A percentile compares a stretch with the other conserved stretches of the same genome.
Evolutionary conservation across 257 asterid genomes (phyloP).

Genomic region (Galeopsis tetrahit): DNA sequence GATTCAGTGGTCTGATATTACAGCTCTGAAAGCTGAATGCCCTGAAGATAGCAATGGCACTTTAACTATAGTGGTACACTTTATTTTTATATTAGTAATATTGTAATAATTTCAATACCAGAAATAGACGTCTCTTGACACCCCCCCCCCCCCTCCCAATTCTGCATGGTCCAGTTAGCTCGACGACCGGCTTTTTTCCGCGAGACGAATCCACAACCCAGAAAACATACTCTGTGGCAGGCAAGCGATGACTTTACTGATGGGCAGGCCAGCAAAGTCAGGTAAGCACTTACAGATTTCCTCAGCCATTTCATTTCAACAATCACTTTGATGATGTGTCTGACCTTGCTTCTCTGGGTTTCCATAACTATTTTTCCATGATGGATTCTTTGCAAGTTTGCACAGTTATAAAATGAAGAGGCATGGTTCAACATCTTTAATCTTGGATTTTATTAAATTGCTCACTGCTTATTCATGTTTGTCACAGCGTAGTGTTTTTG

Average conservation of each 20-base stretch:
- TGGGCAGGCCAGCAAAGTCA: conserved; percentile 75
- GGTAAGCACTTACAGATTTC: conserved; percentile 44
- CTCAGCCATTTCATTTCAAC: not conserved
- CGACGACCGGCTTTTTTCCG: conserved; percentile 70
- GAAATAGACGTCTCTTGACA: not conserved
- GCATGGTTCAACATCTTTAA: conserved; percentile 14
- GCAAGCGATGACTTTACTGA: conserved; percentile 73
- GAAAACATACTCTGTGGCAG: conserved; percentile 92
- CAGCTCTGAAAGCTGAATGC: conserved; percentile 67
- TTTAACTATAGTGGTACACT: conserved; percentile 69
- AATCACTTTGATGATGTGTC: conserved; percentile 5
- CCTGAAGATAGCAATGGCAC: conserved; percentile 63
- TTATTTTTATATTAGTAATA: conserved; percentile 2
- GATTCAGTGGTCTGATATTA: conserved; percentile 86
- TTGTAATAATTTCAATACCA: not conserved
- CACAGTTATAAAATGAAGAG: not conserved
- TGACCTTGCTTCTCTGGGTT: conserved; percentile 10
- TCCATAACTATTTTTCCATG: not conserved
- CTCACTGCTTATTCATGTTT: not conserved
- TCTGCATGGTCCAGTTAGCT: conserved; percentile 55
- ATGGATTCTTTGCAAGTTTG: conserved; percentile 2
- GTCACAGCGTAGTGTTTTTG: not conserved
- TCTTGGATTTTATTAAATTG: not conserved
- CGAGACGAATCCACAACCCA: conserved; percentile 90
- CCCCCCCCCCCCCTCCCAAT: not conserved